Evolutionary conservation across 2,329 filamentous ascomycete species (phyloP).

Genomic region (Rutstroemia sp.): DNA sequence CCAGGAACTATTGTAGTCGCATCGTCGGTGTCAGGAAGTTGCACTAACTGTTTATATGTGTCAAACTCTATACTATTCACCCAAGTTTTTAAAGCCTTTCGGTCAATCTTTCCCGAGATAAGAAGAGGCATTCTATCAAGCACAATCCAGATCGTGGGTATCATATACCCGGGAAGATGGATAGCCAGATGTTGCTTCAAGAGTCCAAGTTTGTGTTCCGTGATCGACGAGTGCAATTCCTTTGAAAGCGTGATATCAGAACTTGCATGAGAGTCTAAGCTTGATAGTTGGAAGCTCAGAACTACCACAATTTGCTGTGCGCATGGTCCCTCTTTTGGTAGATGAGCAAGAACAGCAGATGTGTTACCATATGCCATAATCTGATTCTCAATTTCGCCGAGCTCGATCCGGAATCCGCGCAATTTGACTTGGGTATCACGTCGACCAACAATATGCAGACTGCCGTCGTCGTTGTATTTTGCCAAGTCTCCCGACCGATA

Average conservation of each 20-base stretch:
- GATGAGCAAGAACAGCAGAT: conserved; percentile 27
- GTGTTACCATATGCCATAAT: conserved; percentile 32
- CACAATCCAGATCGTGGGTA: conserved; percentile 29
- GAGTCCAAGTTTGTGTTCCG: background rate
- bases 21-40: background rate
- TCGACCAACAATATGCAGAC: conserved; percentile 46
- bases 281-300: background rate
- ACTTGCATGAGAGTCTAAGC: background rate
- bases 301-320: conserved; percentile 25
- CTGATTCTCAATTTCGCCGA: conserved; percentile 43
- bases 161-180: conserved; percentile 30
- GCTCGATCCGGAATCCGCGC: conserved; percentile 56
- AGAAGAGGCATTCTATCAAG: conserved; percentile 27
- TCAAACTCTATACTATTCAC: background rate
- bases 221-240: conserved; percentile 7
- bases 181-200: conserved; percentile 18
- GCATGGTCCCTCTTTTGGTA: conserved; percentile 26
- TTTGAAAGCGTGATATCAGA: background rate
- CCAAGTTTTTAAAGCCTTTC: conserved; percentile 30
- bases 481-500: conserved; percentile 57
- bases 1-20: conserved; percentile 1
- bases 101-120: conserved; percentile 30
- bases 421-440: conserved; percentile 65
- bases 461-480: conserved; percentile 42
- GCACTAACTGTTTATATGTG: background rate